Evolutionary conservation across 2,329 filamentous ascomycete species (phyloP).

Genomic region (Coniochaeta prunicola): DNA sequence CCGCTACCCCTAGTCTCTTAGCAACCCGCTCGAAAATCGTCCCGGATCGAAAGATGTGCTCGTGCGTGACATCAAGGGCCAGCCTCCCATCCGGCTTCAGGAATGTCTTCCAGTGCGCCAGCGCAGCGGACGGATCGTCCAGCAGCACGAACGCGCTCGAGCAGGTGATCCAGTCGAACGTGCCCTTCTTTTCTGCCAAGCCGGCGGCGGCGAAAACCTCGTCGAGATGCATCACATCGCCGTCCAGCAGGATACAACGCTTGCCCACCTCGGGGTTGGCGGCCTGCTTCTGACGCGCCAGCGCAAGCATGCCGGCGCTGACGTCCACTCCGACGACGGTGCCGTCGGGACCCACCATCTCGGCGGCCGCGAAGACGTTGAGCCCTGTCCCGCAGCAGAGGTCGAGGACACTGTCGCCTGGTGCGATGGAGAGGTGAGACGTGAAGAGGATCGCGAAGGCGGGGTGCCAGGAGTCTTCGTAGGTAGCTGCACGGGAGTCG

Average conservation of each 20-base stretch:
- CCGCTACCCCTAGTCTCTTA: conserved; percentile 14
- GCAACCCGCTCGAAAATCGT: conserved; percentile 19
- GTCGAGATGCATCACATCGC: conserved; percentile 20
- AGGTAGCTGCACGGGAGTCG: background rate
- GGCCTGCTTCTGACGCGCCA: conserved; percentile 8
- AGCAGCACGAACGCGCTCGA: conserved; percentile 26
- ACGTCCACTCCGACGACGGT: background rate
- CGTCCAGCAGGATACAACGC: conserved; percentile 17
- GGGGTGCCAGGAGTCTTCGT: background rate
- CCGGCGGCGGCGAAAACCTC: conserved; percentile 10
- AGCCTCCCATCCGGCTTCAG: conserved; percentile 19
- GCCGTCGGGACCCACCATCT: background rate
- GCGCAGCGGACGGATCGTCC: conserved; percentile 14
- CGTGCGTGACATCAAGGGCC: conserved; percentile 25
- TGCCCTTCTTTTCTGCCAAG: conserved; percentile 5
- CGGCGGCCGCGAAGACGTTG: conserved; percentile 4
- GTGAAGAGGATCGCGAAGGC: background rate
- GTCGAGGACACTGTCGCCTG: conserved; percentile 5
- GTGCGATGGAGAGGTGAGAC: background rate
- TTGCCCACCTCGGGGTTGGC: conserved; percentile 8
- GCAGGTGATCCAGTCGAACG: conserved; percentile 24
- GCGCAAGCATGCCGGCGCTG: background rate
- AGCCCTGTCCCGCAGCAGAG: conserved; percentile 13
- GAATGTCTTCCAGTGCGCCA: conserved; percentile 21
- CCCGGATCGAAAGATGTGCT: conserved; percentile 17